Evolutionary conservation across 345 rosid species (phyloP).

Genomic region (Clausena lansium): DNA sequence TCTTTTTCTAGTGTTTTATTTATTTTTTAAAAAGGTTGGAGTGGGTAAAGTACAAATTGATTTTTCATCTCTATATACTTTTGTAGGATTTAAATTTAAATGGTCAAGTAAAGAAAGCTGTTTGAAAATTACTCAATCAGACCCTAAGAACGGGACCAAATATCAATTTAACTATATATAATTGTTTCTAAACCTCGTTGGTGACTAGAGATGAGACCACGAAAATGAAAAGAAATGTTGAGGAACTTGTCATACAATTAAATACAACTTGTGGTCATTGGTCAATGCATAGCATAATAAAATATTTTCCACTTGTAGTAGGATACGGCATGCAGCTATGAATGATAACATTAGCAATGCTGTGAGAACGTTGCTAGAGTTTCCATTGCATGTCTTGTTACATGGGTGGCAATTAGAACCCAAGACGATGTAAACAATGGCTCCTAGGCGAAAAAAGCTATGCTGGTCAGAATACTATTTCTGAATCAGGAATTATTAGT

Average conservation of each 20-base stretch:
- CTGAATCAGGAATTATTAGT: not conserved
- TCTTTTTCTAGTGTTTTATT: too few species aligned
- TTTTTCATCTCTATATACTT: too few species aligned
- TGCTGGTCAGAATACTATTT: slow-evolving; percentile 7
- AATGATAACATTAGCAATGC: not conserved
- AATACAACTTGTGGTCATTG: not conserved
- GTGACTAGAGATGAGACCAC: slow-evolving; percentile 1
- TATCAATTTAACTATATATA: not conserved
- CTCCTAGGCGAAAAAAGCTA: slow-evolving; percentile 22
- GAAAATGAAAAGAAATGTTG: not conserved
- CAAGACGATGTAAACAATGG: slow-evolving; percentile 20
- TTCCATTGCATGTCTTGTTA: not conserved
- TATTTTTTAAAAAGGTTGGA: too few species aligned
- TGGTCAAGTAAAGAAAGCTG: too few species aligned
- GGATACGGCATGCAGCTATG: slow-evolving; percentile 12
- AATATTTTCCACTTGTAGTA: slow-evolving; percentile 3
- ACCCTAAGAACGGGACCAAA: too few species aligned
- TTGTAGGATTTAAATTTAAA: too few species aligned
- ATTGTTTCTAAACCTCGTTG: slow-evolving; percentile 9
- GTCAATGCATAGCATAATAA: not conserved
- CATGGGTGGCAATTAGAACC: not conserved
- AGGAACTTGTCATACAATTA: not conserved
- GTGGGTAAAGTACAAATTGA: too few species aligned
- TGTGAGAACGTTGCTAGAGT: not conserved
- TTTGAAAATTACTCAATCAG: too few species aligned